Evolutionary conservation across 2,329 filamentous ascomycete genomes (phyloP), one percentile per base, ranked within the genome.

Genomic region (Metarhizium guizhouense): DNA sequence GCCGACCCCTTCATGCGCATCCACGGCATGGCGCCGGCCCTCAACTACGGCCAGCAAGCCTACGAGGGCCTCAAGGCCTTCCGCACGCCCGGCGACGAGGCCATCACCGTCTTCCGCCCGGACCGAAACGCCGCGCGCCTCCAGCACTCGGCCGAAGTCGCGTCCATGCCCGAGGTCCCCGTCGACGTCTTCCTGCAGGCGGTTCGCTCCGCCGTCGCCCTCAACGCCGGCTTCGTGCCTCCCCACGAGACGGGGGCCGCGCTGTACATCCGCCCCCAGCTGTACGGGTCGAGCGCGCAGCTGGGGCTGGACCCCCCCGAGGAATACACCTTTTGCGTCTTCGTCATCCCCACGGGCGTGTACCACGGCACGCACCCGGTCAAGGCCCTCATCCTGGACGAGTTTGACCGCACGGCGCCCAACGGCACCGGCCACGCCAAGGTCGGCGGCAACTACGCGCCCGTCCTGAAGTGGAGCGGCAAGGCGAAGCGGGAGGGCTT

Each of bases 61-160:
- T 99, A 95, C 77, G 94, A 99, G 71, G 94, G 94, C n/a, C 84
- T 97, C 70, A 97, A 97, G 74, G 92, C 93, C 55, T 96, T 96
- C 81, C 90, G 93, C 60, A 77, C 80, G 2, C 88, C 90, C 18
- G 76, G 80, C 56, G 83, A 87, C 70, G 69, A 77, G 57, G 73
- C 74, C 57, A 92, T 97, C 74, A 83, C 85, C 68, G 83, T 97
- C 70, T 97, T 97, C 83, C 87, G 93, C 4, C 89, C 93, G 0
- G 80, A 86, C 66, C 84, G 86, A 68, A 97, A 97, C 70, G 94
- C 92, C 42, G 72, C 75, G 47, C 89, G 93, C 57, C 83, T 97
- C 78, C 87, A 90, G 68, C 85, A 91, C 76, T 94, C 88, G 14
- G 90, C 90, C 48, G 83, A 83, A 53, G 92, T 87, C 67, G 86